Conservation (phyloP, 805 yeast species). For the Candida insectalens region DNA sequence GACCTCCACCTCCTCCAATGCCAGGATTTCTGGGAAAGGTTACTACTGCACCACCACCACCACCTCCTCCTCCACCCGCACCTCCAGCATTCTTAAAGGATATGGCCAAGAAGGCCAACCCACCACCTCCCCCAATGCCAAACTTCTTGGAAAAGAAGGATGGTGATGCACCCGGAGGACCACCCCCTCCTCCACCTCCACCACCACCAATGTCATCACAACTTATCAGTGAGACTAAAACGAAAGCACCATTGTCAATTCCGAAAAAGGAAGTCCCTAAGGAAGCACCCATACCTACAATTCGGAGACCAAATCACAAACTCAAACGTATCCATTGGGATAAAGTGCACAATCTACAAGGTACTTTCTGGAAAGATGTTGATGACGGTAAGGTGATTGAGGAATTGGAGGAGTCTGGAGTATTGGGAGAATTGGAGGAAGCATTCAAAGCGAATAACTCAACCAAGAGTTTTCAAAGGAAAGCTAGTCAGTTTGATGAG, state of each 20-base stretch:
- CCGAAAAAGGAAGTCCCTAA: too few relatives aligned
- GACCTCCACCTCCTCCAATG: constrained; percentile 26
- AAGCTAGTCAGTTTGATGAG: constrained; percentile 27
- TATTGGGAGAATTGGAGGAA: constrained; percentile 53
- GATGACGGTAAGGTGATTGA: constrained; percentile 34
- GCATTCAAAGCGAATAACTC: constrained; percentile 37
- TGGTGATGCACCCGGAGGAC: constrained; percentile 7
- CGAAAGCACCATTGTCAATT: too few relatives aligned
- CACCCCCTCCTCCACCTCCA: constrained; percentile 13
- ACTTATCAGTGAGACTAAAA: background rate
- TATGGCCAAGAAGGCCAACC: constrained; percentile 5
- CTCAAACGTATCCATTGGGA: constrained; percentile 83
- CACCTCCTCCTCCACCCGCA: constrained; percentile 23
- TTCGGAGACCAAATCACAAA: constrained; percentile 26
- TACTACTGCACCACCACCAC: constrained; percentile 10
- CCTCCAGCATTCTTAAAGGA: constrained; percentile 12
- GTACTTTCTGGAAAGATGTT: constrained; percentile 53
- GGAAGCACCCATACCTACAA: too few relatives aligned
- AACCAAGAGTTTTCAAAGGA: constrained; percentile 17
- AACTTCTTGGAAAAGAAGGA: background rate
- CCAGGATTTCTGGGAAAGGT: constrained; percentile 6
- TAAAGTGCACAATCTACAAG: constrained; percentile 45
- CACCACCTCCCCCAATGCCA: constrained; percentile 20
- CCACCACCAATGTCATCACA: constrained; percentile 6
- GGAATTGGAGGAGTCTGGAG: constrained; percentile 47